Evolutionary conservation across 2,329 filamentous ascomycete species (phyloP).

Genomic region (Pezicula neosporulosa): DNA sequence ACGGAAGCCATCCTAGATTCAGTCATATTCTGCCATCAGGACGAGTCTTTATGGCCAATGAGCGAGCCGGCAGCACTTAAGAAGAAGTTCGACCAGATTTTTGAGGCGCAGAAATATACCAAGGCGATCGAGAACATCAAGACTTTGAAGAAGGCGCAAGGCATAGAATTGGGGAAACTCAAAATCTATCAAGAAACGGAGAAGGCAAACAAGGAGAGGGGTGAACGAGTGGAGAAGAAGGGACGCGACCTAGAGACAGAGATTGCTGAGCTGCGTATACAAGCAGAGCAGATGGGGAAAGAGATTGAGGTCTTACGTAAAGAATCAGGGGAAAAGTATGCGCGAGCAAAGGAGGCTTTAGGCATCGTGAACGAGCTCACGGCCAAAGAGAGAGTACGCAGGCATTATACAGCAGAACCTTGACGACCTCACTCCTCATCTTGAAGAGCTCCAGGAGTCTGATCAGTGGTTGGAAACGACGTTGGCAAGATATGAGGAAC

Average conservation of each 20-base stretch:
- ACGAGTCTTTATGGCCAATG: conserved; percentile 96
- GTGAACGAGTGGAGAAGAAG: conserved; percentile 66
- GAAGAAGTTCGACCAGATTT: conserved; percentile 95
- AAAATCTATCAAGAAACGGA: conserved; percentile 74
- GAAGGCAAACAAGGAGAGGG: conserved; percentile 81
- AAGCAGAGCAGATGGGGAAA: conserved; percentile 53
- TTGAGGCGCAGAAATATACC: conserved; percentile 94
- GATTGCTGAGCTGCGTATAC: conserved; percentile 57
- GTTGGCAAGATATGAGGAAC: conserved; percentile 74
- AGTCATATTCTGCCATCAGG: conserved; percentile 98
- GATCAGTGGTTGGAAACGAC: conserved; percentile 72
- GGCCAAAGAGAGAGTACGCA: conserved; percentile 75
- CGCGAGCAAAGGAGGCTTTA: conserved; percentile 70
- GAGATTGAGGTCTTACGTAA: conserved; percentile 59
- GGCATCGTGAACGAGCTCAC: conserved; percentile 72
- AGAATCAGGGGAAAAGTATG: conserved; percentile 60
- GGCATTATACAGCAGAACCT: conserved; percentile 68
- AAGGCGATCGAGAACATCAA: conserved; percentile 97
- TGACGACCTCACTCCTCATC: conserved; percentile 63
- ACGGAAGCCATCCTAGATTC: conserved; percentile 86
- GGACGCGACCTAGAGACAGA: conserved; percentile 62
- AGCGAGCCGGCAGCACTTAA: conserved; percentile 83
- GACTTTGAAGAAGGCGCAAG: conserved; percentile 76
- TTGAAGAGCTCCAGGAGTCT: conserved; percentile 74
- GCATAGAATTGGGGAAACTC: conserved; percentile 67